Conservation (phyloP, 163 green algal genomes). For the Chloromonas sp. region DNA sequence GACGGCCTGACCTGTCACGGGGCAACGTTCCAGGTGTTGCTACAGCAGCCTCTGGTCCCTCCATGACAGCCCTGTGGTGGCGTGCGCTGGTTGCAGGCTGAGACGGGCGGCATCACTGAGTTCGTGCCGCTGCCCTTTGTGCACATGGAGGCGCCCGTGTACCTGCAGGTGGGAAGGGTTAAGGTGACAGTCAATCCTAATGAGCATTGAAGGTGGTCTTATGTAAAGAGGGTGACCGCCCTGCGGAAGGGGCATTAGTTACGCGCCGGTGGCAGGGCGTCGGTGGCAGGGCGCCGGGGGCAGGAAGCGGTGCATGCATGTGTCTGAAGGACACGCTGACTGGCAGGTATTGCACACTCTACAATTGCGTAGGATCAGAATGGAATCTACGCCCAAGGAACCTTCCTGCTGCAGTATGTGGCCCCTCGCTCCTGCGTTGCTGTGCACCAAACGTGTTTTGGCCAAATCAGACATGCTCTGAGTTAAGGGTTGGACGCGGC, state of each 20-base stretch:
- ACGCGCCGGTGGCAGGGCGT: background rate
- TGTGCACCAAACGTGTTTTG: too few species aligned
- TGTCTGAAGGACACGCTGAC: background rate
- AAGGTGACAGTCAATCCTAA: background rate
- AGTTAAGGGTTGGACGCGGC: too few species aligned
- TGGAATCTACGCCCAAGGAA: too few species aligned
- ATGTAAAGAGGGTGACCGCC: background rate
- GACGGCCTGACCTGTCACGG: too few species aligned
- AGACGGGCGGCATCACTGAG: slow-evolving; percentile 68
- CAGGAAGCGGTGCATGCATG: background rate
- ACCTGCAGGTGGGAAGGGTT: slow-evolving; percentile 40
- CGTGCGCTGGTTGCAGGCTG: background rate
- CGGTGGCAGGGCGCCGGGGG: background rate
- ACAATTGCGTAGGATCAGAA: too few species aligned
- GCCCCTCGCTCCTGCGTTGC: too few species aligned
- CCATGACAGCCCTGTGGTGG: background rate
- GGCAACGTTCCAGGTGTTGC: too few species aligned
- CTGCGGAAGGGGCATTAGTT: background rate
- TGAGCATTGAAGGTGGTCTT: too few species aligned
- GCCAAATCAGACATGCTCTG: too few species aligned
- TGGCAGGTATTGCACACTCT: background rate
- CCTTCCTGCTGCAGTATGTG: too few species aligned
- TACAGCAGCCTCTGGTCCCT: slow-evolving; percentile 2
- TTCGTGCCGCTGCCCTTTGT: slow-evolving; percentile 93
- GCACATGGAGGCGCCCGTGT: slow-evolving; percentile 81